Conservation (phyloP, 345 rosid species). For the Linum usitatissimum region DNA sequence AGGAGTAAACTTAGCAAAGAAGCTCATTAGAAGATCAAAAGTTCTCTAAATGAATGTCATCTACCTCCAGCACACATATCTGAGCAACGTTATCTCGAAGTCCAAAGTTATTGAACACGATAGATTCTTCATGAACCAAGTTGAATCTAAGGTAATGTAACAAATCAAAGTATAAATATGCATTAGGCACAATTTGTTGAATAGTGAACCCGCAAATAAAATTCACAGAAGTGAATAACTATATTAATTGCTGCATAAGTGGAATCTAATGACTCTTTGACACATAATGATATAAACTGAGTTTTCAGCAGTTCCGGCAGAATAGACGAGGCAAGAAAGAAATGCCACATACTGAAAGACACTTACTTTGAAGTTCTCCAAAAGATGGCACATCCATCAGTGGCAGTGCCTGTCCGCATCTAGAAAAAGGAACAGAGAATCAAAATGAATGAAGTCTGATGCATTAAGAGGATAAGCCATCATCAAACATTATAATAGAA, state of each 20-base stretch:
- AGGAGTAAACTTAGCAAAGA: neutral
- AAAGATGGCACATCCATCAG: conserved; percentile 97
- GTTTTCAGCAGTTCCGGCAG: too few species aligned
- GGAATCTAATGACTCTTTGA: neutral
- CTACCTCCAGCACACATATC: conserved; percentile 89
- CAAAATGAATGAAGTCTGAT: neutral
- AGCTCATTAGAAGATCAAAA: conserved; percentile 1
- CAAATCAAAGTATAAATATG: conserved; percentile 12
- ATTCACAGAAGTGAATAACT: too few species aligned
- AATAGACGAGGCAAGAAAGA: conserved; percentile 8
- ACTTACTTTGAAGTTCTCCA: conserved; percentile 76
- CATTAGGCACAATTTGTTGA: neutral
- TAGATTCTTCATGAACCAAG: conserved; percentile 71
- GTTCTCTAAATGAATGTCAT: neutral
- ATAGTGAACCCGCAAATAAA: neutral
- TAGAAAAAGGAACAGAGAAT: conserved; percentile 17
- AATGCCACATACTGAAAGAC: conserved; percentile 9
- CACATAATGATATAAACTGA: too few species aligned
- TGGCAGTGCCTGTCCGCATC: conserved; percentile 92
- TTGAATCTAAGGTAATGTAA: conserved; percentile 52
- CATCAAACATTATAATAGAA: too few species aligned
- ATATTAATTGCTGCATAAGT: neutral
- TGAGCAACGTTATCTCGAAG: conserved; percentile 98
- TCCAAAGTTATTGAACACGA: conserved; percentile 68
- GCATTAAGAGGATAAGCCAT: neutral